Evolutionary conservation across 495 filamentous ascomycete species (phyloP).

Genomic region (Penicillium alfredii): DNA sequence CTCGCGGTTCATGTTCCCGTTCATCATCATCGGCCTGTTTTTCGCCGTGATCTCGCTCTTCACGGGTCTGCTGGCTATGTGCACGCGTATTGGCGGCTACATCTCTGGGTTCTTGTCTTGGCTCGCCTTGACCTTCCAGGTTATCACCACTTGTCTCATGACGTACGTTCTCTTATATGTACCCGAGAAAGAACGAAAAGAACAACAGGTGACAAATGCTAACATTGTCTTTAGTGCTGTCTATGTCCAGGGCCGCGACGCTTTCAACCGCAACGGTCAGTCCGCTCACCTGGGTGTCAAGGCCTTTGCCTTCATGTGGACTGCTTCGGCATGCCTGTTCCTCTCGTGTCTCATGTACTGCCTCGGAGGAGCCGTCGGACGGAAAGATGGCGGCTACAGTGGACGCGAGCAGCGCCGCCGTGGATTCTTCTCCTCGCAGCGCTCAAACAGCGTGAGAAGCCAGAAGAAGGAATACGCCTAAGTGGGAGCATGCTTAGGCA

Average conservation of each 20-base stretch:
- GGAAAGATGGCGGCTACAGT: constrained; percentile 35
- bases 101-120: constrained; percentile 50
- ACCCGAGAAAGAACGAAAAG: background rate
- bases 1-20: constrained; percentile 67
- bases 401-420: constrained; percentile 38
- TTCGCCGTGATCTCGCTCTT: constrained; percentile 56
- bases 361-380: constrained; percentile 36
- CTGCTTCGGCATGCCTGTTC: constrained; percentile 61
- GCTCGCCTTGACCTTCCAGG: constrained; percentile 57
- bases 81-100: constrained; percentile 54
- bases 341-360: constrained; percentile 70
- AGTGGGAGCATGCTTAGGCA: constrained; percentile 4
- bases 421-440: constrained; percentile 38
- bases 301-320: constrained; percentile 85
- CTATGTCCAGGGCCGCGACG: constrained; percentile 70
- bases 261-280: constrained; percentile 54
- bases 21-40: constrained; percentile 63
- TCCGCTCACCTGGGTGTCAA: constrained; percentile 59
- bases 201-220: constrained; percentile 4
- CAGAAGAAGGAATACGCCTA: constrained; percentile 36
- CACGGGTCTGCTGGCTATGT: constrained; percentile 55
- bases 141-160: constrained; percentile 58
- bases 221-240: constrained; percentile 49
- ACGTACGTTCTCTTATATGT: constrained; percentile 49
- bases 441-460: constrained; percentile 30